A percentile compares a stretch with the other conserved stretches of the same genome.
These are phyloP conservation scores for Colletotrichum chrysophilum DNA, from an alignment of 2,329 filamentous ascomycete genomes.

Conservation along the genomic window DNA sequence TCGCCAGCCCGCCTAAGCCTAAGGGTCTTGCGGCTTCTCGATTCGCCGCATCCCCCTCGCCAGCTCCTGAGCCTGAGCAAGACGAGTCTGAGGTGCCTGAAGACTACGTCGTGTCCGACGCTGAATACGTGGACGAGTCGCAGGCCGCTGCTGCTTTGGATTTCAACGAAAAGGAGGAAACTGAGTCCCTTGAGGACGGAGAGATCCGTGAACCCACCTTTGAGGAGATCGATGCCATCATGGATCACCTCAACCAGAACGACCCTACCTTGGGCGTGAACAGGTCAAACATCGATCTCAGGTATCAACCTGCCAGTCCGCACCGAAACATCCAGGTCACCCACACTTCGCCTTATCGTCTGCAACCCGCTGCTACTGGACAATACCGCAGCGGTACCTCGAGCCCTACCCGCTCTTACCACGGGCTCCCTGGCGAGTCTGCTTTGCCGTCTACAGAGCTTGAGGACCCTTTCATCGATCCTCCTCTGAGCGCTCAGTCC, in stretches of 20 bases:
- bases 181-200: slow-evolving; percentile 31
- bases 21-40: slow-evolving; percentile 49
- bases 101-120: slow-evolving; percentile 9
- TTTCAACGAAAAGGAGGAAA: slow-evolving; percentile 7
- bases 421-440: slow-evolving; percentile 51
- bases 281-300: slow-evolving; percentile 50
- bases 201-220: slow-evolving; percentile 58
- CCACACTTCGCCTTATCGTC: slow-evolving; percentile 57
- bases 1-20: slow-evolving; percentile 46
- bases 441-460: slow-evolving; percentile 58
- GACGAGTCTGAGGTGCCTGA: slow-evolving; percentile 31
- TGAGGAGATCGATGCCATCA: slow-evolving; percentile 90
- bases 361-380: slow-evolving; percentile 50
- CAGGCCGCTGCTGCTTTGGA: neutral
- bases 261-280: slow-evolving; percentile 79
- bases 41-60: slow-evolving; percentile 47
- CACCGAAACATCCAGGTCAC: slow-evolving; percentile 41
- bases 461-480: slow-evolving; percentile 68
- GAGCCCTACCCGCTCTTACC: slow-evolving; percentile 70
- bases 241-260: slow-evolving; percentile 80
- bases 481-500: slow-evolving; percentile 49
- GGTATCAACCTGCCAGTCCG: slow-evolving; percentile 52
- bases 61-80: slow-evolving; percentile 32
- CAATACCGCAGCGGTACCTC: slow-evolving; percentile 71
- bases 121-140: neutral